Base-by-base conservation (phyloP, 2,329 filamentous ascomycete species). In the Endoconidiophora laricicola region DNA sequence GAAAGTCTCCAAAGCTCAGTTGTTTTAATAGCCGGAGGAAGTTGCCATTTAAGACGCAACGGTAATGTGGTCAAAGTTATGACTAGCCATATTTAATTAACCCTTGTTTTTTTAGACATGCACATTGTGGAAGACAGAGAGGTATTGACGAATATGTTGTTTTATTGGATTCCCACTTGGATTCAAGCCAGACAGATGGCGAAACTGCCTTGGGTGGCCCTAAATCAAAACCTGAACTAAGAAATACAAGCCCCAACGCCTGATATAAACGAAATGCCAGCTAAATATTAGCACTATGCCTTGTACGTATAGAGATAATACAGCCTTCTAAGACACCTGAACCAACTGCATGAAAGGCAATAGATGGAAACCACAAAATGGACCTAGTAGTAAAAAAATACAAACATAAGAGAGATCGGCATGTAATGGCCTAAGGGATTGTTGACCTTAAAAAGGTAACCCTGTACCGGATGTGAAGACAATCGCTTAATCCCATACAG, bases 401-500 rank as follows among this genome's bases (percentile, higher is more conserved):
- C 16, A 50, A 10, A 44, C 12, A 44, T 44, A 26, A 45, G 33
- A 38, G 16, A 46, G 14, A 39, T 26, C 39, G 41, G 22, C n/a
- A 9, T 18, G 22, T 33, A 33, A n/a, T 37, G 43, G 26, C 9
- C 20, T 9, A 9, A 9, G 14, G 18, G 7, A 12, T n/a, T 46
- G 14, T 20, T 29, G 22, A 4, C 14, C 14, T 20, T 12, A 18
- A 47, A 5, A 33, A 50, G 44, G 37, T 20, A 20, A 39, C 24
- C 4, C 24, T 18, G 12, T 22, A 46, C 44, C 20, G 24, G 24
- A 42, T 20, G 16, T 12, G 6, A 22, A 23, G 37, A 33, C 20
- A n/a, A 14, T 20, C n/a, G 10, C 33, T 41, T 50, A 53, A 7
- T 53, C 47, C 39, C 47, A 53, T 29, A 20, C 46, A n/a, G 50